Evolutionary conservation across 2,329 filamentous ascomycete genomes (phyloP).

Genomic region (Epichloe bromicola): DNA sequence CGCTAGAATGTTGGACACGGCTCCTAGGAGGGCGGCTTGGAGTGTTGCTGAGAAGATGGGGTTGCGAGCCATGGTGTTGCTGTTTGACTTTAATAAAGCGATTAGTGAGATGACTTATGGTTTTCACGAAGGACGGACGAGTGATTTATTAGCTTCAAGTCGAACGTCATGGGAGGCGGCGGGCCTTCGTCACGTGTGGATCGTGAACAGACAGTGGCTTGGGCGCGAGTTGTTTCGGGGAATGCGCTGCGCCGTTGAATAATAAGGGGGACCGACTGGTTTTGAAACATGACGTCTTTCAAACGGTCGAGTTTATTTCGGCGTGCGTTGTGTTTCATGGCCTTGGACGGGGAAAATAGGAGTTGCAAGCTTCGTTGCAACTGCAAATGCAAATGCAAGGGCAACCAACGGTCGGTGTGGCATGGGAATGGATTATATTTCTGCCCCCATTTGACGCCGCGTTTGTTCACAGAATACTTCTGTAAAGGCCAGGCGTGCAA

Average conservation of each 20-base stretch:
- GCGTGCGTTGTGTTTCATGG: neutral
- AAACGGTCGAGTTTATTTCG: neutral
- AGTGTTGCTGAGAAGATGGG: conserved; percentile 47
- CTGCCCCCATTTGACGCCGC: no score
- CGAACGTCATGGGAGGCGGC: neutral
- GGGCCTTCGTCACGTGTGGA: neutral
- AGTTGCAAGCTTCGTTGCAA: no score
- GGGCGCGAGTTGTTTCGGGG: neutral
- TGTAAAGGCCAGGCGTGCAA: neutral
- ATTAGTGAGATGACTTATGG: neutral
- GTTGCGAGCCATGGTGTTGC: conserved; percentile 18
- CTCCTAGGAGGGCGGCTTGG: conserved; percentile 52
- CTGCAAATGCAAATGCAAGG: no score
- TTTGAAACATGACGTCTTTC: neutral
- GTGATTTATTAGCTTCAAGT: no score
- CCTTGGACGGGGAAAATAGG: neutral
- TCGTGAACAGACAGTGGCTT: neutral
- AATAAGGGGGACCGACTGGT: neutral
- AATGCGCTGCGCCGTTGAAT: neutral
- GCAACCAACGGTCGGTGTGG: no score
- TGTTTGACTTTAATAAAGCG: no score
- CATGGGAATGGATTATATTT: neutral
- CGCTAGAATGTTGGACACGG: conserved; percentile 59
- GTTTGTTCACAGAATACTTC: no score
- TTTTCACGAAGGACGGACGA: neutral